Evolutionary conservation across 2,329 filamentous ascomycete species (phyloP), one percentile per base, ranked within the genome.

Genomic region (Cercospora zeae-maydis): DNA sequence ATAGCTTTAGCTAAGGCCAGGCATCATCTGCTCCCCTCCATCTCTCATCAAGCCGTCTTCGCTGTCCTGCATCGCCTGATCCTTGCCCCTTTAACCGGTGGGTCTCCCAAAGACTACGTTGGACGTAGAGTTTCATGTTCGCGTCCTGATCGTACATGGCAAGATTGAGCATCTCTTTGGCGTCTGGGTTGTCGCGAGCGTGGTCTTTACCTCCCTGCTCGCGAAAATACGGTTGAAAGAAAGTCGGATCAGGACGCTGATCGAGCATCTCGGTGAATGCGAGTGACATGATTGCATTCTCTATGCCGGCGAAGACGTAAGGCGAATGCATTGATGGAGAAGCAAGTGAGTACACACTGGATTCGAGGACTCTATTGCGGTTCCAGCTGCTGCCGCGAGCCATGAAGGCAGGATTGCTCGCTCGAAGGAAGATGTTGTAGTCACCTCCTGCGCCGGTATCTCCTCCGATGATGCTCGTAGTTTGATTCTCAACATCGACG

Each of bases 371-470:
- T 39, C 61, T 59, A n/a, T 21, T 52, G 36, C 67, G 67, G 4
- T 70, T 62, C 61, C 70, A 71, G 57, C 67, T 59, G n/a, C 67
- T 67, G 37, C 71, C 63, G 16, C 67, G 63, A 14, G 49, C 65
- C 19, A 61, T 68, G 27, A 66, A 62, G n/a, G 67, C 64, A 45
- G 67, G 39, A 63, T 63, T 67, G 55, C 65, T 68, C 0, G 79
- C 76, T 51, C 74, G 77, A n/a, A 82, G 74, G 65, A 79, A 82
- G 13, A 81, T 67, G 45, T 81, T 82, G 78, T 80, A 82, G 58
- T 73, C 69, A 10, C 39, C 61, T 14, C 24, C 13, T 34, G 42
- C 59, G 10, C 7, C 47, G n/a, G 0, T 9, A 10, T 11, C 42
- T 13, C n/a, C 42, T 13, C 9, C 19, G 24, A 45, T 31, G 31